A percentile compares a stretch with the other conserved stretches of the same genome.
Conservation (phyloP, 768 basidiomycete species). For the Thelephora aurantiotincta region DNA sequence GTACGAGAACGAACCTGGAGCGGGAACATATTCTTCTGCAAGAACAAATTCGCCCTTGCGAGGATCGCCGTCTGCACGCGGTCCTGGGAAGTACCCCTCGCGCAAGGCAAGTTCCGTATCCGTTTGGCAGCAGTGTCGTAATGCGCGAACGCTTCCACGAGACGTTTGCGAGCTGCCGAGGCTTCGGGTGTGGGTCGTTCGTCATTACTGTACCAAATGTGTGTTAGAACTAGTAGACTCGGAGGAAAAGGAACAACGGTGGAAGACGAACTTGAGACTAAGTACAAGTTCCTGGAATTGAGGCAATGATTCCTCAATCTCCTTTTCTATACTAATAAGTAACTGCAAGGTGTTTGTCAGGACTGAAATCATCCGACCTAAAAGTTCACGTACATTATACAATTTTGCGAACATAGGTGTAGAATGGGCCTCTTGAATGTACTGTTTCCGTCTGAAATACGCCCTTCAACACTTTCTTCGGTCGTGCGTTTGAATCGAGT, state of each 20-base stretch:
- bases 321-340: conserved; percentile 64
- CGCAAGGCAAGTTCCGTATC: conserved; percentile 59
- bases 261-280: conserved; percentile 39
- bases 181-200: conserved; percentile 56
- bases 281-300: conserved; percentile 79
- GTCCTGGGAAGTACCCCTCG: conserved; percentile 60
- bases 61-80: conserved; percentile 74
- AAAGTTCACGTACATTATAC: conserved; percentile 41
- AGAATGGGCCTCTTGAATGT: conserved; percentile 44
- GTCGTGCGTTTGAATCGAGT: too few relatives aligned
- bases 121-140: conserved; percentile 85
- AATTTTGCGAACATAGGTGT: conserved; percentile 53
- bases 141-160: conserved; percentile 74
- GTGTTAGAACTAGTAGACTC: conserved; percentile 18
- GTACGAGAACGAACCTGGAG: conserved; percentile 39
- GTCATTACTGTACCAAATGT: conserved; percentile 16
- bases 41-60: conserved; percentile 60
- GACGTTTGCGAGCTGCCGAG: conserved; percentile 55
- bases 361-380: neutral
- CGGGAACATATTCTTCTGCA: conserved; percentile 85
- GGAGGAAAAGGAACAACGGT: neutral
- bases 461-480: too few relatives aligned
- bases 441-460: conserved; percentile 62
- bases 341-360: conserved; percentile 24
- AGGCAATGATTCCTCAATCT: conserved; percentile 81